These are phyloP conservation scores for Trichaptum fuscoviolaceum DNA, from an alignment of 768 basidiomycete species.

Conservation along the genomic window DNA sequence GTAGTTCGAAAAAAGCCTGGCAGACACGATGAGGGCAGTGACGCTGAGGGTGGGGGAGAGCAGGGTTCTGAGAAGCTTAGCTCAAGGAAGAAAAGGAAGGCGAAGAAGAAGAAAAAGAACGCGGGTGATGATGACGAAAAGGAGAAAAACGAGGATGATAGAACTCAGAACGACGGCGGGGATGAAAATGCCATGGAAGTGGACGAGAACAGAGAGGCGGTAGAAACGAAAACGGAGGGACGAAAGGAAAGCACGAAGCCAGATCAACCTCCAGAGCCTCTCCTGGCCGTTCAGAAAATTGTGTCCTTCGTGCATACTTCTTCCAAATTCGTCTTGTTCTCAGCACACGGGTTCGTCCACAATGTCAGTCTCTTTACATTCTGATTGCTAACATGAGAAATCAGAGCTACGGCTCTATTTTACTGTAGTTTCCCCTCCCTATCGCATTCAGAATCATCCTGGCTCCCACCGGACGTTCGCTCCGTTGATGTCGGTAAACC, in stretches of 20 bases:
- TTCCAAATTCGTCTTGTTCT: conserved; percentile 51
- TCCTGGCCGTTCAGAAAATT: conserved; percentile 58
- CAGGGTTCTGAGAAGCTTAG: conserved; percentile 14
- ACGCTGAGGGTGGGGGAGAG: conserved; percentile 18
- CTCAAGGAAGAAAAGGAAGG: conserved; percentile 15
- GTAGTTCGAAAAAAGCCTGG: conserved; percentile 25
- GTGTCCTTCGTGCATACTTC: conserved; percentile 35
- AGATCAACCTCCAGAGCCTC: conserved; percentile 10
- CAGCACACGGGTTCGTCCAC: conserved; percentile 60
- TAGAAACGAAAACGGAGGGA: neutral
- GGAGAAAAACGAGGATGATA: conserved; percentile 15
- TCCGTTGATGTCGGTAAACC: conserved; percentile 51
- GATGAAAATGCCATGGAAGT: conserved; percentile 15
- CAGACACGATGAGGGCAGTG: conserved; percentile 23
- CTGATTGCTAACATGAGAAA: conserved; percentile 5
- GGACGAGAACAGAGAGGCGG: conserved; percentile 16
- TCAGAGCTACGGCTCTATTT: conserved; percentile 71
- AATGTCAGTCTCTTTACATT: conserved; percentile 2
- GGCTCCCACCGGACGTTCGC: conserved; percentile 22
- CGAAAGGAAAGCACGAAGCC: neutral
- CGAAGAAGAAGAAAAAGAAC: conserved; percentile 15
- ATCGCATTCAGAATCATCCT: conserved; percentile 5
- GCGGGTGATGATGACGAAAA: conserved; percentile 14
- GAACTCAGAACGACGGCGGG: neutral
- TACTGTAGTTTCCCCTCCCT: conserved; percentile 30